These are phyloP conservation scores for Lactarius akahatsu DNA, from an alignment of 768 basidiomycete species.

Conservation along the genomic window DNA sequence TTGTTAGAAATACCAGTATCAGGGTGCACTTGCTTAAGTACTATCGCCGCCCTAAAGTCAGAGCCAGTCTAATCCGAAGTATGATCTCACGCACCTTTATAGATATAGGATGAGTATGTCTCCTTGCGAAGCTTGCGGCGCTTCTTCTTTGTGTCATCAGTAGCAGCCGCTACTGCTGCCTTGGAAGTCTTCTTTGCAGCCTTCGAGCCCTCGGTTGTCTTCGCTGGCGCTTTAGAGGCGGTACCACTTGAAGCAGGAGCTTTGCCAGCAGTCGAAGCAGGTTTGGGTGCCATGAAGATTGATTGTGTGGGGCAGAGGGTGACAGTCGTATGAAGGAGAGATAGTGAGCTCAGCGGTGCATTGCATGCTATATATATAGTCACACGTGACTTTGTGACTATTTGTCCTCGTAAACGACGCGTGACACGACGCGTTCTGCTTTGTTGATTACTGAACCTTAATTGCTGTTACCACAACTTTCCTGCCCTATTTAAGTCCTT, in stretches of 20 bases:
- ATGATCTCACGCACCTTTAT: conserved; percentile 61
- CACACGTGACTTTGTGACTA: conserved; percentile 28
- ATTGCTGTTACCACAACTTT: conserved; percentile 27
- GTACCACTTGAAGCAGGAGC: conserved; percentile 65
- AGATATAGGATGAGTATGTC: conserved; percentile 94
- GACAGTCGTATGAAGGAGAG: conserved; percentile 18
- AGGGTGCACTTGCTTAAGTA: conserved; percentile 96
- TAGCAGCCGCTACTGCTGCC: conserved; percentile 55
- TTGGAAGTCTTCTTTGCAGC: conserved; percentile 60
- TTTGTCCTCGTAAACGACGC: conserved; percentile 32
- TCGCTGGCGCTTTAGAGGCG: conserved; percentile 61
- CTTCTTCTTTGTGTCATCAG: conserved; percentile 76
- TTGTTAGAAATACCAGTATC: conserved; percentile 99
- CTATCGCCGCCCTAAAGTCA: conserved; percentile 39
- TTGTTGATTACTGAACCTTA: conserved; percentile 43
- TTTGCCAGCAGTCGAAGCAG: conserved; percentile 83
- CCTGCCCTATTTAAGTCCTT: conserved; percentile 35
- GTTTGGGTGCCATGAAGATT: conserved; percentile 62
- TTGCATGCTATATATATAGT: conserved; percentile 20
- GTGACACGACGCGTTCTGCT: conserved; percentile 35
- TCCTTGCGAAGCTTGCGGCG: conserved; percentile 86
- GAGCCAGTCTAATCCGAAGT: conserved; percentile 15
- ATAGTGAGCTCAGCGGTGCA: conserved; percentile 19
- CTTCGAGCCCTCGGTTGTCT: conserved; percentile 48
- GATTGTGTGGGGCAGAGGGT: conserved; percentile 19